Evolutionary conservation across 495 filamentous ascomycete genomes (phyloP), one percentile per base, ranked within the genome.

Genomic region (Penicillium atrosanguineum): DNA sequence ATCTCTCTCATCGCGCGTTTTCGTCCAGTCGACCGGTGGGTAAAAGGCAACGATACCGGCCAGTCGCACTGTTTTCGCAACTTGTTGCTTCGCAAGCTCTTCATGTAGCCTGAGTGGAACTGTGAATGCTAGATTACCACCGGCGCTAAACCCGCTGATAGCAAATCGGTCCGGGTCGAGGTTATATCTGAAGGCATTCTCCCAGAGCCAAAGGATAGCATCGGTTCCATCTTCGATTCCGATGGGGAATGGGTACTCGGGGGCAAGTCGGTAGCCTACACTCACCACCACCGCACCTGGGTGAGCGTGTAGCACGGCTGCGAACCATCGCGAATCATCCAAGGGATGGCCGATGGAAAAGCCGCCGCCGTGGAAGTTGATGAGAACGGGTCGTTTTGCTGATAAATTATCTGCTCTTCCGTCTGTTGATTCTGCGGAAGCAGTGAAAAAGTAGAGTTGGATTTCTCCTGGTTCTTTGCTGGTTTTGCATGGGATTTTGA

Each of bases 111-210:
- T 74, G 5, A 94, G 68, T 0, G 86, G 83, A 0, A 89, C 80
- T 0, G 87, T 88, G 52, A 91, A 81, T 7, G 79, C 76, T 47
- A 91, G 81, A 59, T 92, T 95, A 6, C 81, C 90, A 1, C 90
- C 90, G 2, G 87, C 85, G 0, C 82, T 87, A 63, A 87, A 89
- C 6, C 90, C 89, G 0, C 79, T 86, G 0, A 88, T 66, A 4
- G 80, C 84, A 14, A 93, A 81, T 50, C 80, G 63, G 25, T 67
- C 57, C 20, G 72, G 34, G 64, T 85, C 78, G 47, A 88, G 60
- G 6, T 65, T 56, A 19, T 73, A 63, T 23, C 80, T 71, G 0
- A 70, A 65, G 0, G 80, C 78, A 46, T 83, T 70, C 0, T 69
- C 63, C 36, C 79, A 77, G 0, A 89, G 60, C 62, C 83, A 84